These are phyloP conservation scores for Melastoma malabathricum DNA, from an alignment of 345 rosid species.

Conservation along the genomic window DNA sequence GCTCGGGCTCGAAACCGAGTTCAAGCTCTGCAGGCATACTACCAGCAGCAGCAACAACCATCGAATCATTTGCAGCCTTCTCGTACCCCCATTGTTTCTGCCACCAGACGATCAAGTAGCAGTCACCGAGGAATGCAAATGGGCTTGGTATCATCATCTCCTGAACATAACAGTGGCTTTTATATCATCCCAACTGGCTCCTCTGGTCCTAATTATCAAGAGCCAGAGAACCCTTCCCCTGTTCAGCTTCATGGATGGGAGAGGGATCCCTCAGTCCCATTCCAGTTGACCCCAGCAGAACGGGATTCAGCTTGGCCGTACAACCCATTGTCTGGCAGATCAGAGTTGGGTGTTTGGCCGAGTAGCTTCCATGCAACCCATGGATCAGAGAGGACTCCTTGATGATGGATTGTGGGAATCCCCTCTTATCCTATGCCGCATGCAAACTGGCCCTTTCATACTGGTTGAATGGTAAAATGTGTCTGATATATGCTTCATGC, in stretches of 20 bases:
- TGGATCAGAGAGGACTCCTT: constrained; percentile 50
- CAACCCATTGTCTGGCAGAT: constrained; percentile 40
- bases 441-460: constrained; percentile 18
- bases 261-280: constrained; percentile 49
- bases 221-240: constrained; percentile 24
- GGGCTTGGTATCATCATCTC: constrained; percentile 49
- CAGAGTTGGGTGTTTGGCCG: constrained; percentile 30
- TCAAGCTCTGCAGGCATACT: constrained; percentile 91
- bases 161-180: constrained; percentile 57
- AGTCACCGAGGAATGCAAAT: constrained; percentile 43
- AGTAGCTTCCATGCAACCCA: constrained; percentile 63
- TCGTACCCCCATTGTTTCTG: constrained; percentile 17
- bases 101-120: constrained; percentile 35
- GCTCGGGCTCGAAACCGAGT: constrained; percentile 77
- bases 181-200: constrained; percentile 48
- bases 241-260: constrained; percentile 56
- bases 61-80: constrained; percentile 36
- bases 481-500: constrained; percentile 40
- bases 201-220: constrained; percentile 39
- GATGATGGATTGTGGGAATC: constrained; percentile 18
- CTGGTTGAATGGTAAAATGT: constrained; percentile 37
- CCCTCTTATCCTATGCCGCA: constrained; percentile 14
- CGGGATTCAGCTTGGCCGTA: constrained; percentile 51
- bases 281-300: constrained; percentile 45
- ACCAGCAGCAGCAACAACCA: constrained; percentile 63